Base-by-base conservation (phyloP, 1,284 basidiomycete species). In the Wolfiporia cocos region DNA sequence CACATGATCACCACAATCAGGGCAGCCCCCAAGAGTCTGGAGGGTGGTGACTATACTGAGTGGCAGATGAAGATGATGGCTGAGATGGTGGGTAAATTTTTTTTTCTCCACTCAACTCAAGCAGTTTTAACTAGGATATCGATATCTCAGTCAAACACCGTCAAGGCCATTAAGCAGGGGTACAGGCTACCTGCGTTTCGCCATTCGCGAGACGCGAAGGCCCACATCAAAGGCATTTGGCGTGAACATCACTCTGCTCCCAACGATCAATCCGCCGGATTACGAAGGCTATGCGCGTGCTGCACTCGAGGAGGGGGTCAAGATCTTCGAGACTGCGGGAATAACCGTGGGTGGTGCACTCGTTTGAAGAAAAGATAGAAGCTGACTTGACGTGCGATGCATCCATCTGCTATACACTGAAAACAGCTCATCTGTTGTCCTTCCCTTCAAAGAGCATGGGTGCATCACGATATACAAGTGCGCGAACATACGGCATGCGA, bases 281-380 rank as follows among this genome's bases (percentile, higher is more conserved):
- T 97, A 97, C 52, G 76, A 76, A 41, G 90, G 84, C 5, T 93
- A 85, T 53, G 86, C 86, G 1, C 71, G 77, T 10, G 92, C 76
- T 2, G 86, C 92, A 3, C 76, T 96, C 39, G 89, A 91, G 43
- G 93, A 94, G 58, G 89, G 89, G n/a, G 74, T 95, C 10, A 71
- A 67, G 53, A 83, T 96, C 39, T 92, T 94, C 58, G 94, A 97
- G 69, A 97, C 93, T 0, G 93, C 93, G 1, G 93, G 9, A 92
- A 87, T 61, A 92, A 85, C 59, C 87, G 87, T 90, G 54, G 49
- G 78, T 62, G 17, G 9, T 12, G 7, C 9, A 9, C 9, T 28
- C 14, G 7, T 7, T n/a, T n/a, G n/a, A n/a, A n/a, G n/a, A n/a
- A n/a, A n/a, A n/a, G n/a, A n/a, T n/a, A n/a, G n/a, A n/a, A n/a